A percentile compares a stretch with the other conserved stretches of the same genome.
Conservation (phyloP, 1,284 basidiomycete genomes). For the Mycena citricolor region DNA sequence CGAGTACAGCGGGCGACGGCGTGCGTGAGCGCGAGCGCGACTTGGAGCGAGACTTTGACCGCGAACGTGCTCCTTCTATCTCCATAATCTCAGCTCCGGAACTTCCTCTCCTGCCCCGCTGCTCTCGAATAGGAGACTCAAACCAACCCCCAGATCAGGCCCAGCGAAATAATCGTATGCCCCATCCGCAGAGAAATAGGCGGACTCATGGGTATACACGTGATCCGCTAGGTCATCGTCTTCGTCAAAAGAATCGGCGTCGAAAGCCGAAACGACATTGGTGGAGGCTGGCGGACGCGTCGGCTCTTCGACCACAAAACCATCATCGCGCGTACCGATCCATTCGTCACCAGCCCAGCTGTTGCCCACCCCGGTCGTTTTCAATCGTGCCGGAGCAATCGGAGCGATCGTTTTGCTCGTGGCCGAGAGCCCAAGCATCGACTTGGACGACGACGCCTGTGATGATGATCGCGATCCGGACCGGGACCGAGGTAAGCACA, state of each 20-base stretch:
- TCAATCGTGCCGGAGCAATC: constrained; percentile 91
- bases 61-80: constrained; percentile 30
- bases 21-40: constrained; percentile 22
- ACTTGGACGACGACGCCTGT: constrained; percentile 43
- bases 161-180: constrained; percentile 65
- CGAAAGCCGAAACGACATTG: constrained; percentile 38
- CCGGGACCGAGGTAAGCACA: constrained; percentile 27
- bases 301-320: constrained; percentile 7
- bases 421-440: constrained; percentile 46
- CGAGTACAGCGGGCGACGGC: constrained; percentile 18
- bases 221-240: constrained; percentile 42
- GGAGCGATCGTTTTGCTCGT: constrained; percentile 80
- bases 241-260: constrained; percentile 6
- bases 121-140: constrained; percentile 21
- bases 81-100: constrained; percentile 23
- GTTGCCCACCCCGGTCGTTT: constrained; percentile 64
- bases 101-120: constrained; percentile 32
- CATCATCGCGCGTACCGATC: constrained; percentile 26
- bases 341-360: constrained; percentile 37
- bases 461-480: constrained; percentile 29
- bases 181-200: constrained; percentile 35
- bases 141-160: constrained; percentile 50
- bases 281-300: constrained; percentile 25
- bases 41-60: constrained; percentile 35
- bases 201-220: constrained; percentile 34